Evolutionary conservation across 768 basidiomycete species (phyloP).

Genomic region (Naematelia encephala): DNA sequence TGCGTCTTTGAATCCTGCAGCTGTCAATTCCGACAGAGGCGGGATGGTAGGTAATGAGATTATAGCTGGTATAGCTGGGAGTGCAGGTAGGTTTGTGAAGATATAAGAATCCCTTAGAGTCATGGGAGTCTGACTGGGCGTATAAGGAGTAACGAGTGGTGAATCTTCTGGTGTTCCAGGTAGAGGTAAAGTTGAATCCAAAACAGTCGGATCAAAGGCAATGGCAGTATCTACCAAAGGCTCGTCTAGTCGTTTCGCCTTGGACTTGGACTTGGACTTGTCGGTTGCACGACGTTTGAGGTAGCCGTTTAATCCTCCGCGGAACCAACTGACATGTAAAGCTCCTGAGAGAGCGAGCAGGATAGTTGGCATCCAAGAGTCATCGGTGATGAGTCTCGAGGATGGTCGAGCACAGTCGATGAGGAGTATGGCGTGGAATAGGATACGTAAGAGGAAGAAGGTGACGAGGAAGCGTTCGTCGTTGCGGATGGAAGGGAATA

Average conservation of each 20-base stretch:
- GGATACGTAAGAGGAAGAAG: conserved; percentile 60
- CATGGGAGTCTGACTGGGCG: conserved; percentile 23
- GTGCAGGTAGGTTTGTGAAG: conserved; percentile 8
- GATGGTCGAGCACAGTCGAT: conserved; percentile 29
- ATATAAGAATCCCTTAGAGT: conserved; percentile 22
- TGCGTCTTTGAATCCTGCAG: conserved; percentile 37
- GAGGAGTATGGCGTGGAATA: conserved; percentile 54
- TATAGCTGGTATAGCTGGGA: conserved; percentile 14
- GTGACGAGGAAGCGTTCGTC: conserved; percentile 56
- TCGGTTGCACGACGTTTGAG: conserved; percentile 43
- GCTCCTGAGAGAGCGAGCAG: conserved; percentile 55
- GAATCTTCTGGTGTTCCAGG: conserved; percentile 29
- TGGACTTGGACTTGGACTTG: not conserved
- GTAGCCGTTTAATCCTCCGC: conserved; percentile 57
- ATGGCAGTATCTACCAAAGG: conserved; percentile 7
- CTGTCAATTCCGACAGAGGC: not conserved
- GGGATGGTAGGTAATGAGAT: conserved; percentile 7
- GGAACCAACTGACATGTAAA: conserved; percentile 60
- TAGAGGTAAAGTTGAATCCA: conserved; percentile 4
- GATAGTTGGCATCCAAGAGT: conserved; percentile 52
- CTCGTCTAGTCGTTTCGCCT: not conserved
- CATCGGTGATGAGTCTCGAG: conserved; percentile 41
- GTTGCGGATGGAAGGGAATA: conserved; percentile 55
- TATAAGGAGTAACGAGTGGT: conserved; percentile 40
- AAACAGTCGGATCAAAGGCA: conserved; percentile 10